Evolutionary conservation across 2,329 filamentous ascomycete species (phyloP).

Genomic region (Aspergillus pseudoviridinutans): DNA sequence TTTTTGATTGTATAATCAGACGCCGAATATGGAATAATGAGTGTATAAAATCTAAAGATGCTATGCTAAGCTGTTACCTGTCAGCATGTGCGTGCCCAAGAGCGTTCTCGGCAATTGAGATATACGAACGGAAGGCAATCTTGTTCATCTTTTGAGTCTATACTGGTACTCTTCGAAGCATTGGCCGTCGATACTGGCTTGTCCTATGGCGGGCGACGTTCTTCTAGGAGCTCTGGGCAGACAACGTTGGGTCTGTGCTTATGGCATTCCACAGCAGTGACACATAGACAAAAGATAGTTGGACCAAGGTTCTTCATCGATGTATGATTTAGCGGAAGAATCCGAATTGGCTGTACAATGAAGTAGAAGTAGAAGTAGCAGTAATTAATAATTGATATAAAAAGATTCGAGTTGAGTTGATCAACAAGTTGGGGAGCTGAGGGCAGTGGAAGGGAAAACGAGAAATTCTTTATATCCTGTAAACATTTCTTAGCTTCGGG

Average conservation of each 20-base stretch:
- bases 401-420: neutral
- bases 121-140: neutral
- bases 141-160: neutral
- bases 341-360: neutral
- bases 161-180: neutral
- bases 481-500: neutral
- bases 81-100: neutral
- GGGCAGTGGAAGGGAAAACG: too few species aligned
- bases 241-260: neutral
- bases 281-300: neutral
- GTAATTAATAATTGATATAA: too few species aligned
- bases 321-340: neutral
- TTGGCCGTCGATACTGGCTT: neutral
- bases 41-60: neutral
- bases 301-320: neutral
- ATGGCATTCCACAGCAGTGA: neutral
- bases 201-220: neutral
- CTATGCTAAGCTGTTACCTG: neutral
- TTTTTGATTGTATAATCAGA: neutral
- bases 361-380: neutral
- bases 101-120: neutral
- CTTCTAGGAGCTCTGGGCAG: neutral
- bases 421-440: neutral
- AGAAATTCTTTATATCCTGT: neutral
- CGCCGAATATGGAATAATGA: neutral